phyloP scores from a whole-genome alignment of 768 basidiomycete species.

The Russula brevipes region DNA sequence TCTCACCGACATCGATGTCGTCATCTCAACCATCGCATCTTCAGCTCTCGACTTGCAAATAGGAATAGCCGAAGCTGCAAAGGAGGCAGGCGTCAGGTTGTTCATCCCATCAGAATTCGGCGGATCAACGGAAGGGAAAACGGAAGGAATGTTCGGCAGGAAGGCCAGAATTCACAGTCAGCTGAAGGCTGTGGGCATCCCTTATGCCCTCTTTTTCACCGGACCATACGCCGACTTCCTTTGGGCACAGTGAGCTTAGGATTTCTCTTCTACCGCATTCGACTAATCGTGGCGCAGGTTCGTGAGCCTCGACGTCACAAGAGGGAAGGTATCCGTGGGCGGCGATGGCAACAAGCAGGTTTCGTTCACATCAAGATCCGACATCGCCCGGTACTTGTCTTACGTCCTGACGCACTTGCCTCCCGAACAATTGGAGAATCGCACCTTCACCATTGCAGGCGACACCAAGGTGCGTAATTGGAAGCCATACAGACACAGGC shows the following conservation, averaged over 20 bases:
- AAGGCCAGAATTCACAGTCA: constrained; percentile 4
- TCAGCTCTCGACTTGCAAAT: not conserved
- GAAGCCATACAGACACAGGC: not conserved
- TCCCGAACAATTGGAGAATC: constrained; percentile 13
- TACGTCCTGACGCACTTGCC: constrained; percentile 22
- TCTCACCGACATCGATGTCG: constrained; percentile 15
- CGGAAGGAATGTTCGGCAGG: constrained; percentile 3
- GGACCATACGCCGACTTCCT: constrained; percentile 19
- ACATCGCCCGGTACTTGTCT: constrained; percentile 23
- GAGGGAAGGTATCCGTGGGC: constrained; percentile 19
- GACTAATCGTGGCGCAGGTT: not conserved
- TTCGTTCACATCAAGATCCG: constrained; percentile 23
- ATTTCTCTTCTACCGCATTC: not conserved
- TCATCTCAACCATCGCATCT: constrained; percentile 14
- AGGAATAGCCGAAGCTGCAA: constrained; percentile 14
- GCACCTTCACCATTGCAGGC: constrained; percentile 9
- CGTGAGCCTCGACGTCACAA: constrained; percentile 12
- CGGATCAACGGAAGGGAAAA: constrained; percentile 13
- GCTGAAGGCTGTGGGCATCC: constrained; percentile 17
- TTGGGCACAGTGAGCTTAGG: constrained; percentile 1
- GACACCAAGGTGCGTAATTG: constrained; percentile 15
- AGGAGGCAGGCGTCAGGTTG: constrained; percentile 13
- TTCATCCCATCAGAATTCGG: constrained; percentile 22
- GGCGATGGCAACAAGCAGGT: constrained; percentile 24
- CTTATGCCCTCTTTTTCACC: constrained; percentile 25